Evolutionary conservation across 1,139 yeast genomes (phyloP).

Genomic region (Candida dubliniensis): DNA sequence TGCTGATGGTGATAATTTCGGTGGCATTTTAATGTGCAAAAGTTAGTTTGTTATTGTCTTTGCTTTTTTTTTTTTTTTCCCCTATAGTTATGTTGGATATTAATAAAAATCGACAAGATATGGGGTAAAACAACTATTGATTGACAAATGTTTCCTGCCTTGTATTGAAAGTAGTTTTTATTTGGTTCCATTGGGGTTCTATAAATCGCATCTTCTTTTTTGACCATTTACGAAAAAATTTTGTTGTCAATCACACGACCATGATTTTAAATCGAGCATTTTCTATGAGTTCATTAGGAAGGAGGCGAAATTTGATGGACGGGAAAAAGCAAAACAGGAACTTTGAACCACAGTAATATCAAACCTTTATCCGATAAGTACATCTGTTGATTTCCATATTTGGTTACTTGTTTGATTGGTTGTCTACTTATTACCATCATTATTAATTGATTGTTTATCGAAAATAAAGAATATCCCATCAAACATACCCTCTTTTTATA

Average conservation of each 20-base stretch:
- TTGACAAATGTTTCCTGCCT: not conserved
- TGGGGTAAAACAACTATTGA: not conserved
- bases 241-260: constrained; percentile 1
- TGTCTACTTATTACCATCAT: too few relatives aligned
- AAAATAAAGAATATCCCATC: too few relatives aligned
- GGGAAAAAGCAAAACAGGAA: too few relatives aligned
- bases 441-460: too few relatives aligned
- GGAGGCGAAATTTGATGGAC: too few relatives aligned
- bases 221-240: not conserved
- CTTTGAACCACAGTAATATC: not conserved
- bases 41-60: too few relatives aligned
- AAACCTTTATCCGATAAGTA: not conserved
- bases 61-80: too few relatives aligned
- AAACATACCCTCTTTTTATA: too few relatives aligned
- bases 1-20: not conserved
- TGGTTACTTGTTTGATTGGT: too few relatives aligned
- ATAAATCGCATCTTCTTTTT: not conserved
- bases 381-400: too few relatives aligned
- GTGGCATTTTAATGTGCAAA: not conserved
- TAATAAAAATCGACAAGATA: not conserved
- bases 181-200: not conserved
- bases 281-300: too few relatives aligned
- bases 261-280: not conserved
- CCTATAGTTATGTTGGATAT: too few relatives aligned
- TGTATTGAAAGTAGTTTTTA: not conserved